Conservation (phyloP, 2,329 filamentous ascomycete species). For the Diaporthe ilicicola region DNA sequence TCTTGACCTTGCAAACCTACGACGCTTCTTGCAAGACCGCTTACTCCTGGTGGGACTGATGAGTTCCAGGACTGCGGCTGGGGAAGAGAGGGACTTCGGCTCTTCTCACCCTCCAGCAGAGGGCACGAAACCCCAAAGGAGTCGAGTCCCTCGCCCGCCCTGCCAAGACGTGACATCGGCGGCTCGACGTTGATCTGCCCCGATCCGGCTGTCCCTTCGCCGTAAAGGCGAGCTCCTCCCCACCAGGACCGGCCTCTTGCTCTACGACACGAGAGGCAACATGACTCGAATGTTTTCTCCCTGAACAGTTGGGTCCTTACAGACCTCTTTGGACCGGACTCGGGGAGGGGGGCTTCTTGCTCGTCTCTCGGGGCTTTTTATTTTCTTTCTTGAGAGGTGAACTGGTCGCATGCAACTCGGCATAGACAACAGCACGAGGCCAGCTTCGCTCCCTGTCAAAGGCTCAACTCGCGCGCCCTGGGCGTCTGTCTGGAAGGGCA, state of each 20-base stretch:
- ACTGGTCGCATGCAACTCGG: not conserved
- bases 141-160: slow-evolving; percentile 12
- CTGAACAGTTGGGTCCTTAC: not conserved
- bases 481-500: not conserved
- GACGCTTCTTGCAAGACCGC: slow-evolving; percentile 18
- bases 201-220: slow-evolving; percentile 12
- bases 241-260: not conserved
- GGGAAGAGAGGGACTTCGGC: not conserved
- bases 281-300: slow-evolving; percentile 19
- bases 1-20: slow-evolving; percentile 18
- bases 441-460: not conserved
- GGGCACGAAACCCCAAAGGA: not conserved
- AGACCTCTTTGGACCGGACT: not conserved
- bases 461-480: not conserved
- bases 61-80: not conserved
- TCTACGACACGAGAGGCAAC: slow-evolving; percentile 12
- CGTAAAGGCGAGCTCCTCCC: slow-evolving; percentile 4
- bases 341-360: no score
- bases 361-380: not conserved
- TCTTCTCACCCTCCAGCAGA: not conserved
- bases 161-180: slow-evolving; percentile 20
- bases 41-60: not conserved
- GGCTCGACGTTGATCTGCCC: slow-evolving; percentile 1
- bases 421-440: not conserved
- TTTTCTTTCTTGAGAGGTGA: not conserved